Base-by-base conservation (phyloP, 257 asterid species). In the Datura wrightii region DNA sequence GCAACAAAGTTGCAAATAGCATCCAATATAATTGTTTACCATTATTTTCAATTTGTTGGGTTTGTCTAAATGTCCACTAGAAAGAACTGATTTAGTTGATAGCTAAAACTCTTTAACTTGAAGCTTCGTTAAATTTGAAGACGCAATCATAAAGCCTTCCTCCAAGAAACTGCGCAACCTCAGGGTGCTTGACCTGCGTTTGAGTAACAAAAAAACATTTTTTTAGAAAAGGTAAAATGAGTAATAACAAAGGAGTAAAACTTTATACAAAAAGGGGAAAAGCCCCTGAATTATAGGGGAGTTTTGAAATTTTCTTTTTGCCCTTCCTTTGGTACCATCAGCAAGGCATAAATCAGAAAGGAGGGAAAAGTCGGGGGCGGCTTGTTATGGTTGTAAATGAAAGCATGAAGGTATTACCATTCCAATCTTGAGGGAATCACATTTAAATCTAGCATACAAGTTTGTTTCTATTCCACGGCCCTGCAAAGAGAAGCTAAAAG, bases 401-500 rank as follows among this genome's bases (percentile, higher is more conserved):
- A 50, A 76, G 24, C 31, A 76, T 24, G 62, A 50, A 14, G 60
- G 3, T 50, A 80, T 89, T 94, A 96, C 99, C 99, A 96, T 94
- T 55, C 95, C 98, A 86, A 94, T 92, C 87, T 97, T 97, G 89
- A 95, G 87, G 84, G 99, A 97, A 89, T 95, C 99, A 31, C 99
- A 94, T 87, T 90, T 93, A 81, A 97, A 97, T 87, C 87, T 93
- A 54, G 98, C 98, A 62, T 97, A 97, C 62, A 97, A 94, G 92
- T 97, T 97, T 9, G 99, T 97, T 90, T 97, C 99, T 85, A 97
- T 87, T 85, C 99, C 99, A 8, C 99, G 98, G 69, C 99, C 99
- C 99, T 96, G 92, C 55, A 44, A 79, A 46, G 60, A 46, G 19
- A 74, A 74, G 42, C 24, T 24, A 6, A 74, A 44, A 24, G 19